Evolutionary conservation across 106 monocot genomes (phyloP), one percentile per base, ranked within the genome.

Genomic region (Acorus calamus): DNA sequence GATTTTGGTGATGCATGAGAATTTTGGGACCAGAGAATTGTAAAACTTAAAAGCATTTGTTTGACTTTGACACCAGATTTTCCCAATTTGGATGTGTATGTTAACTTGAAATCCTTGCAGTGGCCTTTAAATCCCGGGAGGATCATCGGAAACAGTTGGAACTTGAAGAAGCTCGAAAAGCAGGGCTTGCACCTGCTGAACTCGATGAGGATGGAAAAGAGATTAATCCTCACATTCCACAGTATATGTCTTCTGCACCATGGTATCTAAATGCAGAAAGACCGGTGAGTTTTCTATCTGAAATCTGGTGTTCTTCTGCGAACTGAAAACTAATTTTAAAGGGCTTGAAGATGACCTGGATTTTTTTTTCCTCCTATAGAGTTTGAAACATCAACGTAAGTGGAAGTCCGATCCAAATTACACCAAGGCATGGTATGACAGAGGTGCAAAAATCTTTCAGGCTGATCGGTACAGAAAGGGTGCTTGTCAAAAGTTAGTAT

Each of bases 191-290:
- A 2, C 96, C 91, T 8, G 96, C 90, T 44, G 96, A 96, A 61
- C 64, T 96, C 5, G 96, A 96, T 65, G 96, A 91, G 57, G 96
- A 96, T 96, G 90, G 96, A 61, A 91, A 91, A 61, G 96, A 96
- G 55, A 91, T 91, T 59, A 96, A 91, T 80, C 96, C 96, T 43
- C 96, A 96, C 63, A 96, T 96, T 49, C 96, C 96, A 43, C 96
- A 96, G 80, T 90, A 96, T 55, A 96, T 96, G 96, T 96, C 96
- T 11, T 96, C 96, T 51, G 96, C 91, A n/a, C 96, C 96, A 64
- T 96, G 96, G 96, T 96, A 96, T 59, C 87, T 96, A 62, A 96
- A 90, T 62, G 91, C 91, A 9, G 87, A 96, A 74, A 81, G 78
- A 56, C 96, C 90, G 2, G 93, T 94, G 67, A 72, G 93, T 75